These are phyloP conservation scores for Ceratocystis destructans DNA, from an alignment of 2,329 filamentous ascomycete genomes.

Conservation along the genomic window DNA sequence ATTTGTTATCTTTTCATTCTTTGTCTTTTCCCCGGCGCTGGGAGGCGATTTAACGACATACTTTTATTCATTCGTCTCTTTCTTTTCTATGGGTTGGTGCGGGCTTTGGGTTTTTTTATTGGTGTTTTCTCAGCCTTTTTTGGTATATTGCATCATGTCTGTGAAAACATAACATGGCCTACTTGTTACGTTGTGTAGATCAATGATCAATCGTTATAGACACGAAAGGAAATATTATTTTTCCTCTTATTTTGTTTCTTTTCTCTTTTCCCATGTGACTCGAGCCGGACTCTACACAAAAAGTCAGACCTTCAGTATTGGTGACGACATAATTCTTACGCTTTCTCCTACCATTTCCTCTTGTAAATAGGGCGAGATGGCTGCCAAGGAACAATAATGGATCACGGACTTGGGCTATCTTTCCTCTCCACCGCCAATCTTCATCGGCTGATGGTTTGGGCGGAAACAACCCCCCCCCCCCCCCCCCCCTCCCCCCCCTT, in stretches of 20 bases:
- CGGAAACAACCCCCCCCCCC: too few species aligned
- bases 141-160: neutral
- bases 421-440: too few species aligned
- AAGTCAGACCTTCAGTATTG: neutral
- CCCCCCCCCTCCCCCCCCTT: too few species aligned
- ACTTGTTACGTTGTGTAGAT: neutral
- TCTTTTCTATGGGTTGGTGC: neutral
- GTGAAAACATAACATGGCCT: neutral
- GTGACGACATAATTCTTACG: too few species aligned
- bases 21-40: neutral
- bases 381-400: too few species aligned
- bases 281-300: neutral
- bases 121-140: neutral
- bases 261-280: neutral
- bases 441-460: too few species aligned
- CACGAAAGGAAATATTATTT: neutral
- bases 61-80: neutral
- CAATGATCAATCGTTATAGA: neutral
- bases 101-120: neutral
- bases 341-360: too few species aligned
- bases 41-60: neutral
- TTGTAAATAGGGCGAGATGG: too few species aligned
- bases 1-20: neutral
- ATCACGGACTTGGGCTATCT: too few species aligned
- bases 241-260: conserved; percentile 5